Evolutionary conservation across 306 rosid species (phyloP), one percentile per base, ranked within the genome.

Genomic region (Malus sylvestris): DNA sequence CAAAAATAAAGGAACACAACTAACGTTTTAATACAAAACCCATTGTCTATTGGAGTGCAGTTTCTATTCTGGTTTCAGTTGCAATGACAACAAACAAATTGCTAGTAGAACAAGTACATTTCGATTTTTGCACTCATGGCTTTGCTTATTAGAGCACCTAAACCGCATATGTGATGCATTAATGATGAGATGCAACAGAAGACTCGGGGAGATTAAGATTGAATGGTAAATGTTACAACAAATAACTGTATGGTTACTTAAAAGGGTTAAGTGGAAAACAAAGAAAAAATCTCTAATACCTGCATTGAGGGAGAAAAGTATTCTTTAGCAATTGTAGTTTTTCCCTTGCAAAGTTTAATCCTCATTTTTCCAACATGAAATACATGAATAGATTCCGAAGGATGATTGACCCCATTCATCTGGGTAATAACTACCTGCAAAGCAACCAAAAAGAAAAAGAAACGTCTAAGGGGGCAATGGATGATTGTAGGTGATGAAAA

Each of bases 321-420:
- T 78, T 93, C 98, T 83, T 93, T 91, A 62, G 91, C 84, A 67
- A 89, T 80, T 29, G 93, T 87, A 59, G 88, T 68, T 78, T 85
- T 91, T 69, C 91, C 96, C 79, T 88, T 91, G 83, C 88, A 80
- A 55, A 93, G 88, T 80, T 93, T 93, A 87, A 93, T 89, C 83
- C 98, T 87, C 98, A 93, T 93, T 81, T 89, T 91, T 76, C 98
- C 98, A 63, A 91, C 88, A 81, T 93, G 90, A 78, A 93, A 87
- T 32, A 68, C 85, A 80, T 93, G 97, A 67, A 93, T 89, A n/a
- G 97, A 88, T 79, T 93, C 97, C 8, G 85, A 81, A 53, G 85
- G 78, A 77, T 85, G 85, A 72, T 84, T 79, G 59, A 71, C 82
- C 35, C 91, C 97, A 78, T 91, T 92, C 89, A 84, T 87, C 79